Base-by-base conservation (phyloP, 768 basidiomycete species). In the Lentinus tigrinus region DNA sequence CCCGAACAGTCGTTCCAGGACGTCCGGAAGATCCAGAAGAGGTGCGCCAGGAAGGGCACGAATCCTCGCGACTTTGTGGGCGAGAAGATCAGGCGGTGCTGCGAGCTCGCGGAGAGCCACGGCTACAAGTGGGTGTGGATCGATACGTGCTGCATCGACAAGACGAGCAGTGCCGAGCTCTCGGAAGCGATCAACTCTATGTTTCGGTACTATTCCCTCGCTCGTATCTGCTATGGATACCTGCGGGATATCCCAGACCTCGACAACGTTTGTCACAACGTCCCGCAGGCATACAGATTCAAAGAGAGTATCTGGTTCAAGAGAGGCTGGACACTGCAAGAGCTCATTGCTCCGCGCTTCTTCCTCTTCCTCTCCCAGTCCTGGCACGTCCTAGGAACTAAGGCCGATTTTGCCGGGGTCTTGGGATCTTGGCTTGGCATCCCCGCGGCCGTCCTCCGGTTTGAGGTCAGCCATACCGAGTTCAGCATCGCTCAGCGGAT, bases 131-230 rank as follows among this genome's bases (percentile, higher is more conserved):
- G 16, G 34, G 34, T 26, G n/a, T 51, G 49, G 49, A 51, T 39
- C 1, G 49, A 51, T 31, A 51, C 49, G 1, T 51, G 49, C 49
- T 51, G 49, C 34, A 51, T 51, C 51, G 37, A 51, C 49, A 51
- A 51, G 49, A n/a, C 49, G 21, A 51, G 49, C 49, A 51, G 49
- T 27, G 52, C 52, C 10, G 38, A 42, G 39, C 23, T 42, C 19
- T 27, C 13, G 8, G 38, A 42, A 14, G 52, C 52, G 17, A 37
- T 36, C 31, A 21, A 23, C 36, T 37, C 37, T 23, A 8, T 24
- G 21, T 26, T 13, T 24, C 43, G n/a, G n/a, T 8, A 47, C 24
- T 43, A 43, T 19, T 7, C 8, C 10, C 42, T 43, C 42, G 14
- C 42, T 19, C 16, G 21, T 19, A 19, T 43, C 42, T 43, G 42